Percentiles rank a stretch among this genome's conserved stretches.
These are phyloP conservation scores for Paecilomyces sp. DNA, from an alignment of 2,329 filamentous ascomycete species.

Conservation along the genomic window DNA sequence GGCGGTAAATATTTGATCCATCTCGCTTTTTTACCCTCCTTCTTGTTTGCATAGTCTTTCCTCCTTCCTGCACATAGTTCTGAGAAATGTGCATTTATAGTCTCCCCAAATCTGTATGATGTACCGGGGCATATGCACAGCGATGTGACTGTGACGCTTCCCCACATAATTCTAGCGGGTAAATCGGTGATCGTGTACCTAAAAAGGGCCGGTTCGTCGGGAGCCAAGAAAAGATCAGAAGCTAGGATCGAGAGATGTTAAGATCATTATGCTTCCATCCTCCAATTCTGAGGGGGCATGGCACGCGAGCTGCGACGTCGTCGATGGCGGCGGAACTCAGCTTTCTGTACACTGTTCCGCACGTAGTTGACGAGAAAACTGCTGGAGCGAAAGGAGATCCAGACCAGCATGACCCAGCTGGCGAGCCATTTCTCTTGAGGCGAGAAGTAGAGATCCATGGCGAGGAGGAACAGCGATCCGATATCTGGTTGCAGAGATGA, in stretches of 20 bases:
- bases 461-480: neutral
- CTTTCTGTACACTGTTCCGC: conserved; percentile 1
- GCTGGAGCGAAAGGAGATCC: conserved; percentile 6
- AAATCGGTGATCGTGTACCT: neutral
- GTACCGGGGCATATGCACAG: neutral
- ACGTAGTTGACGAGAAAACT: conserved; percentile 1
- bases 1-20: neutral
- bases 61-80: neutral
- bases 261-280: neutral
- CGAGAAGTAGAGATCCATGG: conserved; percentile 10
- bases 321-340: conserved; percentile 1
- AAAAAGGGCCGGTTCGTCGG: neutral
- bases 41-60: neutral
- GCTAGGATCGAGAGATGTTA: neutral
- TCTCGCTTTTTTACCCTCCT: neutral
- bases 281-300: neutral
- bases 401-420: conserved; percentile 6
- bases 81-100: neutral
- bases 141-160: neutral
- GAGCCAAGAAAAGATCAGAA: neutral
- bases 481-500: neutral
- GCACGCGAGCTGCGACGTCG: conserved; percentile 1
- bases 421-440: conserved; percentile 8
- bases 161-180: neutral
- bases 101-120: neutral